phyloP scores from a whole-genome alignment of 495 filamentous ascomycete species.

The Aspergillus hancockii region DNA sequence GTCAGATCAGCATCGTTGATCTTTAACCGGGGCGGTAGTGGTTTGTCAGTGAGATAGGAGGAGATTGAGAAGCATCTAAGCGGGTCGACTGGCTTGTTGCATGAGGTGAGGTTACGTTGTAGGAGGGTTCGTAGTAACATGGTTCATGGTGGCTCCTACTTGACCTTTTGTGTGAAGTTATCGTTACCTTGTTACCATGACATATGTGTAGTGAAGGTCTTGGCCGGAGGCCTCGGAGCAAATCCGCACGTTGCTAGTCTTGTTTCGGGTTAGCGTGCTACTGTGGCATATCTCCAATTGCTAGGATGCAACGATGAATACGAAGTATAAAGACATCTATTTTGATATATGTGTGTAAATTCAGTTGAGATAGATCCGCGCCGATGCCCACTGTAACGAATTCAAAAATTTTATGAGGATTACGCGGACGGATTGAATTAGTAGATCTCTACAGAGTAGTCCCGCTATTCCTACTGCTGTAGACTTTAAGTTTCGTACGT shows the following conservation, averaged over 20 bases:
- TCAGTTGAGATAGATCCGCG: no score
- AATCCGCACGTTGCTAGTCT: not conserved
- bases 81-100: not conserved
- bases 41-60: conserved; percentile 41
- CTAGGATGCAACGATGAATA: no score
- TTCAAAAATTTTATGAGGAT: no score
- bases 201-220: not conserved
- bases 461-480: no score
- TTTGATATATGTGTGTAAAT: no score
- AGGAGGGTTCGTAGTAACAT: conserved; percentile 1
- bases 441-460: no score
- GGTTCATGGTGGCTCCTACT: conserved; percentile 1
- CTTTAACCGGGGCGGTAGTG: conserved; percentile 72
- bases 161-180: not conserved
- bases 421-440: no score
- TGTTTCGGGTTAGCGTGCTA: not conserved
- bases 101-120: not conserved
- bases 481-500: no score
- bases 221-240: not conserved
- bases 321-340: no score
- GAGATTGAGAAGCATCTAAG: conserved; percentile 30
- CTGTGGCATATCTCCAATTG: no score
- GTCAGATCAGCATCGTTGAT: conserved; percentile 76
- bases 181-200: not conserved
- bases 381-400: no score